Evolutionary conservation across 2,329 filamentous ascomycete species (phyloP), one percentile per base, ranked within the genome.

Genomic region (Xylariaceae sp.): DNA sequence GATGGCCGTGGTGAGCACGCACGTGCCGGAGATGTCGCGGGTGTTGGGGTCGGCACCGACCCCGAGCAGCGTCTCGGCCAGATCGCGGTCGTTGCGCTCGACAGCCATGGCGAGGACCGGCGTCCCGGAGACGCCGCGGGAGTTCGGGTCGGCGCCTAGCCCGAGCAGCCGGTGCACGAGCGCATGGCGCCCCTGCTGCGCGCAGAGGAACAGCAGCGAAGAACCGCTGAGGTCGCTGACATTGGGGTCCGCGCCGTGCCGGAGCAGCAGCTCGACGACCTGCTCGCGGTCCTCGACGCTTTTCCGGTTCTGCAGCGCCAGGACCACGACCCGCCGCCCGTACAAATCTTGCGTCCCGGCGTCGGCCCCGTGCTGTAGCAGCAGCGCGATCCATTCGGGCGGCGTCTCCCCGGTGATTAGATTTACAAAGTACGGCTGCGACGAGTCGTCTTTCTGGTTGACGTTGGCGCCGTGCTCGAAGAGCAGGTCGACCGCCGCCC

Each of bases 31-130:
- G 24, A 68, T 70, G 55, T 76, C 79, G 67, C 82, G 82, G 21
- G 68, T 65, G 53, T 83, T 83, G 6, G 79, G 75, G 50, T 82
- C 74, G 0, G 80, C 80, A 7, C 75, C 73, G 42, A 78, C 71
- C 10, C 81, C 52, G 5, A 64, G 60, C 6, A 64, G 62, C 75
- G 11, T 82, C 67, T 35, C 82, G 61, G 81, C 75, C 2, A 80
- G 64, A 37, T 80, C 77, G 29, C 77, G 56, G 26, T 79, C 74
- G 20, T 75, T 74, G 5, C 70, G 69, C 45, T 75, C 69, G 21
- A 83, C 79, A 2, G 80, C 78, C 54, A 77, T 75, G 64, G 80
- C 79, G 2, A 83, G 70, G 0, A 80, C 74, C 0, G 78, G 79
- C 32, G 78, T 75, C 2, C 80, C 80, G 33, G 77, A 73, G 21